phyloP scores from a whole-genome alignment of 768 basidiomycete genomes.

The Lactifluus piperatus region DNA sequence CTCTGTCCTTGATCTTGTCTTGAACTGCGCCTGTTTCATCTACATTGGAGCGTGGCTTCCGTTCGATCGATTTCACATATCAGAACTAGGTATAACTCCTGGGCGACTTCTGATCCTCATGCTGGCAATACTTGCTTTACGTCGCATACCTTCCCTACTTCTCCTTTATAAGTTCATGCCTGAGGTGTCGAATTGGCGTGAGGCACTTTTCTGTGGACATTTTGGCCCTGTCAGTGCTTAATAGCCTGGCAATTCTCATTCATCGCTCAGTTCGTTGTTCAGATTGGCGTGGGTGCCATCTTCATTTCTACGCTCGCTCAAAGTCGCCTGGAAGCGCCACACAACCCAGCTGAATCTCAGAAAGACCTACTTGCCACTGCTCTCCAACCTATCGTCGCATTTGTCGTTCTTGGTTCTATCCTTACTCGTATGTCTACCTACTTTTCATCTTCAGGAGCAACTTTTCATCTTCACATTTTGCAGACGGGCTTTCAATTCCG shows the following conservation, averaged over 20 bases:
- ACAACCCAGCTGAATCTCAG: constrained; percentile 53
- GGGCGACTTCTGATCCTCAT: constrained; percentile 66
- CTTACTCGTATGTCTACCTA: constrained; percentile 48
- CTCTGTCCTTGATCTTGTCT: constrained; percentile 81
- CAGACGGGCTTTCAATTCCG: constrained; percentile 43
- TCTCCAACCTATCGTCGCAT: constrained; percentile 79
- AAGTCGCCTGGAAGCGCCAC: constrained; percentile 47
- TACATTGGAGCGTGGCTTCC: constrained; percentile 87
- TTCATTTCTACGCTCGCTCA: constrained; percentile 78
- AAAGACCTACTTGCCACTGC: constrained; percentile 63
- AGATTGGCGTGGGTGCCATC: constrained; percentile 90
- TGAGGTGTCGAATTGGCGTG: constrained; percentile 74
- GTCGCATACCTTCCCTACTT: constrained; percentile 75
- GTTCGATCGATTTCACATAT: constrained; percentile 46
- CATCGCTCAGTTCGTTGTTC: constrained; percentile 5
- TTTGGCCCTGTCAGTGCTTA: constrained; percentile 47
- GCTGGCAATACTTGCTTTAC: constrained; percentile 57
- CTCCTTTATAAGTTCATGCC: constrained; percentile 77
- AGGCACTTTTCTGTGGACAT: constrained; percentile 88
- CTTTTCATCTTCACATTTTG: neutral
- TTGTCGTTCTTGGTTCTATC: constrained; percentile 82
- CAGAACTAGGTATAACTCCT: constrained; percentile 51
- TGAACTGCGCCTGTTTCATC: constrained; percentile 74
- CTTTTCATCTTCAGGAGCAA: neutral
- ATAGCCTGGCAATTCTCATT: neutral